Evolutionary conservation across 2,329 filamentous ascomycete species (phyloP), one percentile per base, ranked within the genome.

Genomic region (Penicillium sp.): DNA sequence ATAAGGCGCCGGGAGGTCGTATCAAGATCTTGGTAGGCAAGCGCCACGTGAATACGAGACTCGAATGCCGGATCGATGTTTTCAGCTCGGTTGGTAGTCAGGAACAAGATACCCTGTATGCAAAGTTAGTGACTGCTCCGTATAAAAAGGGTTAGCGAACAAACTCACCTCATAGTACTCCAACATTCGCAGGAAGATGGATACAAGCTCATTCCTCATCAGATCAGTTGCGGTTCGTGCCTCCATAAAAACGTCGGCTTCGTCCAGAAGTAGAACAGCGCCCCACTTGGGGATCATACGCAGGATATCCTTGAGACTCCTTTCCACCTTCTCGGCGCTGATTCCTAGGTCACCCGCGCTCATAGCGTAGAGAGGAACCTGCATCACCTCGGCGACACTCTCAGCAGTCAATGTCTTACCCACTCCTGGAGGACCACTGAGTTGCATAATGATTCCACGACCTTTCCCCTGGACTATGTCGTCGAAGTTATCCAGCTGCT

Each of bases 371-470:
- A 85, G 70, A 2, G 82, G 82, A 1, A 78, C 78, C 31, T 76
- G 71, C 75, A 83, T 80, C 50, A 78, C 70, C 56, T 83, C 81
- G 1, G 82, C 81, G 23, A 82, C 75, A 55, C 74, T 76, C 62
- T 82, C 81, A 6, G 78, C 79, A 4, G 80, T 82, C 25, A 81
- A 65, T 0, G 82, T 85, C 69, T 85, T 85, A 14, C 82, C 82
- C 2, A 83, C 80, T 3, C 82, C 82, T 0, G 82, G 81, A 0
- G 78, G 78, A 2, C 81, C 82, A 45, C 73, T 76, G 2, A 84
- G 74, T 4, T 83, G 73, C 55, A 83, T 72, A 54, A 83, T 81
- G 53, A 83, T 76, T 10, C 82, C 81, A 16, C 75, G 74, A 13
- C 82, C 82, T 62, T 84, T 84, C 29, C 80, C 81, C 27, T 78